phyloP scores from a whole-genome alignment of 2,329 filamentous ascomycete genomes.

The Ascochyta koolunga region DNA sequence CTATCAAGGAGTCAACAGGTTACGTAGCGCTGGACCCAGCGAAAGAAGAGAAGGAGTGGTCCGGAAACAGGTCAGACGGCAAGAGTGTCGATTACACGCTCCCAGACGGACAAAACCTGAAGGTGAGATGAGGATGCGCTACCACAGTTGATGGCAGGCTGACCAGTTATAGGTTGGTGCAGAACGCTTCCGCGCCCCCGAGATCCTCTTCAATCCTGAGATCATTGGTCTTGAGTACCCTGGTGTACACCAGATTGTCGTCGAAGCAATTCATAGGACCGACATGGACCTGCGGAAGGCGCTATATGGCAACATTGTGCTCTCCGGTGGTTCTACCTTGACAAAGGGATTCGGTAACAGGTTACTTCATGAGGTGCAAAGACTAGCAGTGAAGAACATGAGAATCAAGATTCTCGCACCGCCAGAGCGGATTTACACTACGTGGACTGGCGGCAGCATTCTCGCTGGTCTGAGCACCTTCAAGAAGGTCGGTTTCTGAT shows the following conservation, averaged over 20 bases:
- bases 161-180: conserved; percentile 71
- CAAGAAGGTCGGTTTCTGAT: conserved; percentile 74
- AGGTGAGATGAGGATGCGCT: conserved; percentile 59
- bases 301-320: conserved; percentile 94
- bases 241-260: conserved; percentile 96
- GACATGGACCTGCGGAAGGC: conserved; percentile 95
- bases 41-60: conserved; percentile 97
- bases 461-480: conserved; percentile 96
- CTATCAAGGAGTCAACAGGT: conserved; percentile 93
- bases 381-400: conserved; percentile 97
- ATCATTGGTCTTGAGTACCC: conserved; percentile 97
- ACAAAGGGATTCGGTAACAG: conserved; percentile 97
- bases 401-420: conserved; percentile 99
- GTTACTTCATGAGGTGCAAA: conserved; percentile 87
- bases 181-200: conserved; percentile 92
- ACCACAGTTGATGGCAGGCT: conserved; percentile 21
- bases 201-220: conserved; percentile 97
- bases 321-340: conserved; percentile 93
- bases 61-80: conserved; percentile 73
- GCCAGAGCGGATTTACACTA: conserved; percentile 96
- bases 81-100: conserved; percentile 87
- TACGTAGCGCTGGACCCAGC: conserved; percentile 91
- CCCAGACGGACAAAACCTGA: conserved; percentile 91
- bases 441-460: conserved; percentile 98
- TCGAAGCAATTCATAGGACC: conserved; percentile 92